A percentile compares a stretch with the other conserved stretches of the same genome.
phyloP scores from a whole-genome alignment of 768 basidiomycete species.

The Cystobasidium ongulense region DNA sequence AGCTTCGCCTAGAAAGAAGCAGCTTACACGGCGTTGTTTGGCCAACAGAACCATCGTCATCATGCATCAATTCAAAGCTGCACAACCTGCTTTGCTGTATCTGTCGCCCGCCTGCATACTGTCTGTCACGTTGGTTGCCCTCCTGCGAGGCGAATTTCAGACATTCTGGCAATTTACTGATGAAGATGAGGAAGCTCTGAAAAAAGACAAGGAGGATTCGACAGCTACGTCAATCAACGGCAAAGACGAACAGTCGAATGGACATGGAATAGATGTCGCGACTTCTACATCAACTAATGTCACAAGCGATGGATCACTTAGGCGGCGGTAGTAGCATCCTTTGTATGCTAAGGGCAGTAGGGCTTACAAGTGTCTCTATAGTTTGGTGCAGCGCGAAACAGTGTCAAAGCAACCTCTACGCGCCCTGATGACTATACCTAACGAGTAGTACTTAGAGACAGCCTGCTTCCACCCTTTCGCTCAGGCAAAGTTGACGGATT shows the following conservation, averaged over 20 bases:
- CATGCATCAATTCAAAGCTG: slow-evolving; percentile 67
- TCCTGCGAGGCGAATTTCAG: slow-evolving; percentile 59
- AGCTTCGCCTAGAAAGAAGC: neutral
- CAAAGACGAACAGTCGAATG: neutral
- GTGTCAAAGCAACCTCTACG: too few species aligned
- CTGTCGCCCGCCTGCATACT: slow-evolving; percentile 66
- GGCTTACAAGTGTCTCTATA: too few species aligned
- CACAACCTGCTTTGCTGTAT: slow-evolving; percentile 88
- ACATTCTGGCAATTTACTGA: slow-evolving; percentile 52
- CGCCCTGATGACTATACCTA: too few species aligned
- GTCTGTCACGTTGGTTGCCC: slow-evolving; percentile 58
- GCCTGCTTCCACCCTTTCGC: too few species aligned
- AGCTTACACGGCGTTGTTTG: slow-evolving; percentile 41
- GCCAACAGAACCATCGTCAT: slow-evolving; percentile 64
- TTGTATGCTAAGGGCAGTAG: too few species aligned
- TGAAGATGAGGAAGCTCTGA: neutral
- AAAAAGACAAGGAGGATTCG: neutral
- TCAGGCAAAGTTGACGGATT: too few species aligned
- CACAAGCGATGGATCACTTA: neutral
- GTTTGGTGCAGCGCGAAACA: too few species aligned
- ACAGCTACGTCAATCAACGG: neutral
- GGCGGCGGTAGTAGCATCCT: neutral
- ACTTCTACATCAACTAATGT: neutral
- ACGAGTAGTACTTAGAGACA: too few species aligned
- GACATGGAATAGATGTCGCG: neutral